Evolutionary conservation across 345 rosid species (phyloP), one percentile per base, ranked within the genome.

Genomic region (Salix caprea): DNA sequence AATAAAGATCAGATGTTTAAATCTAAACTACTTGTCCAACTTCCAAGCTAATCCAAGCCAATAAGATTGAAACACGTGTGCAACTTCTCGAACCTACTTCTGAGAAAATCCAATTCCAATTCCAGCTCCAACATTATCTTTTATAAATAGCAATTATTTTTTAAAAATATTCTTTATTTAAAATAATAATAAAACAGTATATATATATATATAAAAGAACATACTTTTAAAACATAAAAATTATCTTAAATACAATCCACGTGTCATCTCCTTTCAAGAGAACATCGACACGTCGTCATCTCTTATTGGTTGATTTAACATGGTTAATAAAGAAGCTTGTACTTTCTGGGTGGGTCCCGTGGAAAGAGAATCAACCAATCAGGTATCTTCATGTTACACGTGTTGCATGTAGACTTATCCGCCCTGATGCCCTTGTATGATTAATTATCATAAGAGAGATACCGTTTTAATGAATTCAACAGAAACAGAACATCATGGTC

Each of bases 351-450:
- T 9, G 79, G 88, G 82, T 7, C 82, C 89, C 71, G 46, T 24
- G 42, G 36, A 26, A 32, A 21, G 82, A 83, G 65, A 23, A 68
- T 74, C 52, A 32, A 37, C 82, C 82, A 83, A 83, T 80, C 61
- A 46, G 18, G 26, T 62, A 44, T 26, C 28, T 62, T 48, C 37
- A 66, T 28, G 72, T 69, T 71, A 85, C 93, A 90, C 89, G 93
- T 88, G 93, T 73, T 77, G 21, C 39, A 13, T 66, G 71, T 71
- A 67, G 69, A 71, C 76, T 77, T 67, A 68, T 71, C 74, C 74
- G 69, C 78, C 66, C 67, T 30, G 70, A 26, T 44, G 58, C 71
- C 16, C 48, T 36, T 65, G 12, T 68, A 42, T 79, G 76, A 40
- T 61, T 68, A 67, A 3, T 3, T 30, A 30, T 78, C 81, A 56